Conservation (phyloP, 495 filamentous ascomycete species). For the Jackrogersella multiformis region DNA sequence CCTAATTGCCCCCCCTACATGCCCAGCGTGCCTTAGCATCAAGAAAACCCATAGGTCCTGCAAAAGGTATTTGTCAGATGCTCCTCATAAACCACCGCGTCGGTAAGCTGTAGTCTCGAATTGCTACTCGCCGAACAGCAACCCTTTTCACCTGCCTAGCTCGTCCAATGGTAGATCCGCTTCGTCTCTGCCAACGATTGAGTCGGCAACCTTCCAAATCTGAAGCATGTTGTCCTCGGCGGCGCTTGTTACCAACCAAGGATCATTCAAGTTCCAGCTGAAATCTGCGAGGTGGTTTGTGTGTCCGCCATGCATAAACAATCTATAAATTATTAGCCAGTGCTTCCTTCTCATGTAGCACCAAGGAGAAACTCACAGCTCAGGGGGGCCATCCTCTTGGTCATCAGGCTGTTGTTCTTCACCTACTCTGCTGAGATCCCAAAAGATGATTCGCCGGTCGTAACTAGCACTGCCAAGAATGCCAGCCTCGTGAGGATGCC, state of each 20-base stretch:
- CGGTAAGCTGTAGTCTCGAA: not conserved
- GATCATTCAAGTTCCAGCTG: slow-evolving; percentile 95
- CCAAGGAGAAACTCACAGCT: slow-evolving; percentile 72
- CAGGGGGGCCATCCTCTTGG: slow-evolving; percentile 94
- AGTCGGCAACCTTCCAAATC: slow-evolving; percentile 93
- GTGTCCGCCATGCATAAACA: slow-evolving; percentile 99
- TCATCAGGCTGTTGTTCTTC: slow-evolving; percentile 96
- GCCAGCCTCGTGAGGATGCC: slow-evolving; percentile 89
- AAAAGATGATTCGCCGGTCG: slow-evolving; percentile 93
- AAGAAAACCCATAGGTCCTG: too few species aligned
- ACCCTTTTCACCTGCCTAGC: slow-evolving; percentile 62
- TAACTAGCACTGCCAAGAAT: slow-evolving; percentile 91
- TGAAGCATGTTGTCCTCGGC: slow-evolving; percentile 98
- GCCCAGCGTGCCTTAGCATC: too few species aligned
- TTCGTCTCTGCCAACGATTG: slow-evolving; percentile 84
- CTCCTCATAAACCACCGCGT: slow-evolving; percentile 7
- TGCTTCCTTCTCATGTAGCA: not conserved
- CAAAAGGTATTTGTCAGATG: not conserved
- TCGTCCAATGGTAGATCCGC: slow-evolving; percentile 82
- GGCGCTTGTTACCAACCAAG: slow-evolving; percentile 92
- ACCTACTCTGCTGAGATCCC: slow-evolving; percentile 90
- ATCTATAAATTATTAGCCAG: slow-evolving; percentile 55
- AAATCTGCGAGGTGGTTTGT: slow-evolving; percentile 97
- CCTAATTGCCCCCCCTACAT: too few species aligned
- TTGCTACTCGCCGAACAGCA: not conserved